Evolutionary conservation across 352 stramenopile genomes (phyloP), one percentile per base, ranked within the genome.

Genomic region (Phytophthora macrochlamydospora): DNA sequence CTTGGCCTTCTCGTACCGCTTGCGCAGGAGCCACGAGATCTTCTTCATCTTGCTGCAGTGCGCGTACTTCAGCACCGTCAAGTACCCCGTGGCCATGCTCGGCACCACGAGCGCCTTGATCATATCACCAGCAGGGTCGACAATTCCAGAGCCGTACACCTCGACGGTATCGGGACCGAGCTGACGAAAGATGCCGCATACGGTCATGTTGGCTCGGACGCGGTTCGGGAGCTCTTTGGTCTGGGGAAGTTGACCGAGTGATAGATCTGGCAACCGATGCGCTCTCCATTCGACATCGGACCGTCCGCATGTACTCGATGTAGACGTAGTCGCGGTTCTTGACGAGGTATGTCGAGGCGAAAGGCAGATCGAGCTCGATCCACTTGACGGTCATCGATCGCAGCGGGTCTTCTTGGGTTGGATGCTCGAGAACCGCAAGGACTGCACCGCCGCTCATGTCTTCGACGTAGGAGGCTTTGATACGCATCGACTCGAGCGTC

Each of bases 101-200:
- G 67, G 45, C 14, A 77, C 40, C 46, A 75, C 61, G 7, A 77
- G 42, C 0, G 64, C 35, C 42, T 72, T 68, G 45, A 78, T 67
- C 42, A 83, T 51, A 9, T 76, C 71, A 7, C 71, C 74, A 4
- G 51, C 54, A 0, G 67, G 44, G 28, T 82, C 59, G 0, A 81
- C 54, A 31, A 72, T 75, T 9, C 71, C 70, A 2, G 62, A 71
- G 3, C 75, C 65, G 46, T 84, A 88, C 7, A 85, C 38, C 30
- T 90, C 74, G 1, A 91, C 66, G 2, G 62, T 69, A 44, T 83
- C 75, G 5, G 75, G 57, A 12, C 37, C 60, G 9, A 74, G 48
- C 51, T 90, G 83, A 3, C 78, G 77, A 51, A 83, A 89, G 61
- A 92, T 75, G 9, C 55, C 74, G 42, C 77, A 89, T 14, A 78